Conservation (phyloP, 345 rosid species). For the Murraya paniculata region DNA sequence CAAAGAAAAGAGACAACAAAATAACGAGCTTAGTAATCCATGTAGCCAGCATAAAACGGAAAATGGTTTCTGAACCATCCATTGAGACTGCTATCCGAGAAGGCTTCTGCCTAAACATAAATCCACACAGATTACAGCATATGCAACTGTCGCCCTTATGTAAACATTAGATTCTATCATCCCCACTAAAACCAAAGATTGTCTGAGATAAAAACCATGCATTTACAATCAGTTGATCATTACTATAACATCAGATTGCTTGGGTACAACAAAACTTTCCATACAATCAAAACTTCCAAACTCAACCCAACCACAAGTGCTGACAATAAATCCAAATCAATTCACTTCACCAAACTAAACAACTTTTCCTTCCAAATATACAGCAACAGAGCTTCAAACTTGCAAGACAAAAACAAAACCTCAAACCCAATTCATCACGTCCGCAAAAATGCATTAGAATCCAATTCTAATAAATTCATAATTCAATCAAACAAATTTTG, state of each 20-base stretch:
- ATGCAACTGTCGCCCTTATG: not conserved
- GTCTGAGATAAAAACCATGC: not conserved
- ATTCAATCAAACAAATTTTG: not conserved
- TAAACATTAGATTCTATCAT: not conserved
- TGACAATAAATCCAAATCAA: not conserved
- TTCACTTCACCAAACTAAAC: not conserved
- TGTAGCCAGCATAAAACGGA: slow-evolving; percentile 3
- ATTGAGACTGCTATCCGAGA: not conserved
- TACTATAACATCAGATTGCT: not conserved
- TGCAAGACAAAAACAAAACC: not conserved
- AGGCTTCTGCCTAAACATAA: not conserved
- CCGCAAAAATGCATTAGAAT: not conserved
- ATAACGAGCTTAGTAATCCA: slow-evolving; percentile 5
- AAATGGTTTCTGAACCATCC: not conserved
- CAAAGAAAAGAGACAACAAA: not conserved
- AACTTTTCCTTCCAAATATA: not conserved
- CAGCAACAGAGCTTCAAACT: not conserved
- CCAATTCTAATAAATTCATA: not conserved
- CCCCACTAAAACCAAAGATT: not conserved
- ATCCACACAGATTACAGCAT: not conserved
- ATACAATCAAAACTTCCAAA: not conserved
- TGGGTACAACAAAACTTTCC: not conserved
- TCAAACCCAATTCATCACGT: not conserved
- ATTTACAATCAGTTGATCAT: not conserved
- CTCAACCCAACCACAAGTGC: not conserved